These are phyloP conservation scores for Smittium culicis DNA, from an alignment of 371 early-diverging fungal species.

Conservation along the genomic window DNA sequence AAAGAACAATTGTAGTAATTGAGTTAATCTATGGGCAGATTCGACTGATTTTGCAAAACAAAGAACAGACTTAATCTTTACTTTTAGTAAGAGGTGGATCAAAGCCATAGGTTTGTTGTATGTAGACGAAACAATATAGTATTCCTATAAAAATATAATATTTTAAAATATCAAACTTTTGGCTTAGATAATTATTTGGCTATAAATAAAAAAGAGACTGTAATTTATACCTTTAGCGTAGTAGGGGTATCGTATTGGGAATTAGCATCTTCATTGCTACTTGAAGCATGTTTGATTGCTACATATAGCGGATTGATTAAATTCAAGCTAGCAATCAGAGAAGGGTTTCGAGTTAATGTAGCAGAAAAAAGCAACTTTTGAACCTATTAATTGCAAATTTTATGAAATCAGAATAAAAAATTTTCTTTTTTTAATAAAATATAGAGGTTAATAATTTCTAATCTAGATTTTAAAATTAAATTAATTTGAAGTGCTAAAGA, in stretches of 20 bases:
- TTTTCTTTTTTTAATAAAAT: too few species aligned
- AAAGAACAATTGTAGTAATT: conserved; percentile 30
- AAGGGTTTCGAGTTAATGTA: conserved; percentile 83
- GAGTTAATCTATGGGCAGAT: conserved; percentile 58
- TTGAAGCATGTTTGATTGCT: conserved; percentile 35
- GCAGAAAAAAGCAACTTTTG: conserved; percentile 89
- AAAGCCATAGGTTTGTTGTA: conserved; percentile 61
- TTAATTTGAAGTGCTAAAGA: too few species aligned
- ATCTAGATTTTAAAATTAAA: too few species aligned
- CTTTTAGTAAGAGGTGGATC: conserved; percentile 55
- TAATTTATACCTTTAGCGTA: conserved; percentile 8
- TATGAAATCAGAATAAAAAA: not conserved
- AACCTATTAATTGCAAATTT: conserved; percentile 17
- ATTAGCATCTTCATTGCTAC: conserved; percentile 24
- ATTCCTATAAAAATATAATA: too few species aligned
- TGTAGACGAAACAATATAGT: conserved; percentile 42
- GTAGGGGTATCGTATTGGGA: conserved; percentile 27
- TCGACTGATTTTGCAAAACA: conserved; percentile 83
- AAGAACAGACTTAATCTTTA: conserved; percentile 48
- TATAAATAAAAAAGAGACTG: too few species aligned
- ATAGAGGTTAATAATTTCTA: too few species aligned
- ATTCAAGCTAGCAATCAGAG: conserved; percentile 70
- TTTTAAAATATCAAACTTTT: conserved; percentile 11
- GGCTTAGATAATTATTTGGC: not conserved
- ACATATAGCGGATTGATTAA: conserved; percentile 64